phyloP scores from a whole-genome alignment of 1,284 basidiomycete genomes.

The Crucibulum cyathiforme region DNA sequence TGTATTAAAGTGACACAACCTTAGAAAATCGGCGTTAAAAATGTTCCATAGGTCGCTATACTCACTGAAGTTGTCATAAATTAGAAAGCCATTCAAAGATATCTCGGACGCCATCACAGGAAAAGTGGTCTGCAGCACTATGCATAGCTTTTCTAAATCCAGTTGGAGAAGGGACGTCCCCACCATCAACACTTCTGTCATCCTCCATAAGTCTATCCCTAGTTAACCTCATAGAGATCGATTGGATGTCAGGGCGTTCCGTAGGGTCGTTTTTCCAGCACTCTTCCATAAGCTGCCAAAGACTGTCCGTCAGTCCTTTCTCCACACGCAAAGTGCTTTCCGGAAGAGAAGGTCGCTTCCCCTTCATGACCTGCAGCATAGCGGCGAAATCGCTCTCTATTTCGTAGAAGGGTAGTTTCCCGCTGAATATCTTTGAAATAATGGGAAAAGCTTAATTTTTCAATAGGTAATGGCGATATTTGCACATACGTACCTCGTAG shows the following conservation, averaged over 20 bases:
- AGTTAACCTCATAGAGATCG: too few relatives aligned
- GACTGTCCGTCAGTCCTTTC: background rate
- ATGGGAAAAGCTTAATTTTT: background rate
- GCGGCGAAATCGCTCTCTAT: background rate
- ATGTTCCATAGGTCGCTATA: too few relatives aligned
- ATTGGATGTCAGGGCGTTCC: background rate
- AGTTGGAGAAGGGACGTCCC: too few relatives aligned
- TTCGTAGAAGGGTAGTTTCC: background rate
- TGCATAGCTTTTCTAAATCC: too few relatives aligned
- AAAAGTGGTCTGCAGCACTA: too few relatives aligned
- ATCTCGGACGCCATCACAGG: too few relatives aligned
- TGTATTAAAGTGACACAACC: too few relatives aligned
- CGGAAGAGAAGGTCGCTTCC: background rate
- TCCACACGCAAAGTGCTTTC: background rate
- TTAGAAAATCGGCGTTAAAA: too few relatives aligned
- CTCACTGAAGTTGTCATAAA: too few relatives aligned
- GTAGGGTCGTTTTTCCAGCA: background rate
- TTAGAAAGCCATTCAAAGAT: too few relatives aligned
- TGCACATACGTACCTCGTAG: conserved; percentile 14
- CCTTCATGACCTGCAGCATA: background rate
- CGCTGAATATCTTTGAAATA: background rate
- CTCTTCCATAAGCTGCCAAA: background rate
- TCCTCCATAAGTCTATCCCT: too few relatives aligned
- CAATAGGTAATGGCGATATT: background rate
- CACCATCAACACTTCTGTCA: too few relatives aligned